Percentiles rank a stretch among this genome's conserved stretches.
Conservation (phyloP, 805 yeast genomes). For the Ogataea siamensis region DNA sequence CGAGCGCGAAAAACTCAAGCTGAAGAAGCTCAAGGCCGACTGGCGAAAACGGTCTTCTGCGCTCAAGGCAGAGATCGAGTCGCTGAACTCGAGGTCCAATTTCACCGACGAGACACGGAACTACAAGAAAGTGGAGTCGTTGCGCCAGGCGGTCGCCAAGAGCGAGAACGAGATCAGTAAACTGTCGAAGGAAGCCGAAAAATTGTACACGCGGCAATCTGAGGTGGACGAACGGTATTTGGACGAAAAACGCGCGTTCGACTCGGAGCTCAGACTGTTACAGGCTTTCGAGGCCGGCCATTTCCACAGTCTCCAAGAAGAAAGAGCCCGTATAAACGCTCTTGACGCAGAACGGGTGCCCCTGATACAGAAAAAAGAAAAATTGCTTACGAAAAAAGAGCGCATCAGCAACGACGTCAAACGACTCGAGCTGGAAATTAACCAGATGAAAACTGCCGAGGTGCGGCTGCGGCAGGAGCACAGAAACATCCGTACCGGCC, state of each 20-base stretch:
- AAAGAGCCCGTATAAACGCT: conserved; percentile 23
- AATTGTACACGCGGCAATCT: conserved; percentile 35
- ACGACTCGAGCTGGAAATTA: conserved; percentile 27
- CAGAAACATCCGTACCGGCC: conserved; percentile 23
- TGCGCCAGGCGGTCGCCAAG: conserved; percentile 45
- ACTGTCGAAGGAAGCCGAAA: conserved; percentile 36
- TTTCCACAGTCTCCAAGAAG: conserved; percentile 25
- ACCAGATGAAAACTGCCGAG: conserved; percentile 26
- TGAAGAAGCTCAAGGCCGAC: conserved; percentile 58
- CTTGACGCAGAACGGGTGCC: conserved; percentile 32
- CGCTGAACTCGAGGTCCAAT: conserved; percentile 43
- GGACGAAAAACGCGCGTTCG: conserved; percentile 39
- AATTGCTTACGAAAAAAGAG: conserved; percentile 29
- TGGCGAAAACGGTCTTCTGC: conserved; percentile 51
- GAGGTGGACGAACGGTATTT: conserved; percentile 39
- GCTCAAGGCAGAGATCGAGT: conserved; percentile 56
- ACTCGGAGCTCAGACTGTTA: conserved; percentile 34
- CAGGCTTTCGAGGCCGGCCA: conserved; percentile 33
- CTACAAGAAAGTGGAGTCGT: conserved; percentile 48
- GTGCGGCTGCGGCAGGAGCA: conserved; percentile 22
- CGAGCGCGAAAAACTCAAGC: conserved; percentile 52
- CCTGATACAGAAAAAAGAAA: conserved; percentile 35
- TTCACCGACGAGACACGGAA: conserved; percentile 57
- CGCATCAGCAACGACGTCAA: conserved; percentile 30
- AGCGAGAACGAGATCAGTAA: conserved; percentile 37